phyloP scores from a whole-genome alignment of 2,329 filamentous ascomycete genomes.

The Fusarium sp. region DNA sequence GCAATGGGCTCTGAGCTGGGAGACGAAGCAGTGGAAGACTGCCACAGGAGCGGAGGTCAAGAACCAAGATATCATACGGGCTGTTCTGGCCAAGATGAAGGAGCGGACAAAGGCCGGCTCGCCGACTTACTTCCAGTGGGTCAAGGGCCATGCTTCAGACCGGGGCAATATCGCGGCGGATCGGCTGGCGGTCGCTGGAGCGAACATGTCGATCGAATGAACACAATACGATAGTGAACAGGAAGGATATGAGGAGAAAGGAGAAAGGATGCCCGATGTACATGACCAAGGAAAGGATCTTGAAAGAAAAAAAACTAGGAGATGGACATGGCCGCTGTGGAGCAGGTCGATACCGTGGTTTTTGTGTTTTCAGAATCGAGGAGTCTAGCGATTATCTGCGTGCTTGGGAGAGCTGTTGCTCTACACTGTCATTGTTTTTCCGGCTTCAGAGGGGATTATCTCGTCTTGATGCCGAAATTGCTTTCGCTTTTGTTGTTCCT shows the following conservation, averaged over 20 bases:
- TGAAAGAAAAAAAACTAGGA: not conserved
- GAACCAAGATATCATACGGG: constrained; percentile 88
- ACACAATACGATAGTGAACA: too few species aligned
- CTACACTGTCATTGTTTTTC: not conserved
- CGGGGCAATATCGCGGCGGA: constrained; percentile 88
- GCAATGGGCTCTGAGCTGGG: constrained; percentile 86
- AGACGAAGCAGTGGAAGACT: constrained; percentile 83
- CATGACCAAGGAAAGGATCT: not conserved
- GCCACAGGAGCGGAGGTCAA: constrained; percentile 79
- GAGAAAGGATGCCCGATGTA: constrained; percentile 1
- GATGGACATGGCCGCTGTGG: constrained; percentile 7
- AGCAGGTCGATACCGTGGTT: constrained; percentile 14
- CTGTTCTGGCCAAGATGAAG: constrained; percentile 79
- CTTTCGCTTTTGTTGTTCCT: constrained; percentile 11
- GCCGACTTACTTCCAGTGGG: constrained; percentile 84
- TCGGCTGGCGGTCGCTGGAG: constrained; percentile 74
- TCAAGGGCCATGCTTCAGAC: constrained; percentile 86
- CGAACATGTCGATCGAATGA: constrained; percentile 46
- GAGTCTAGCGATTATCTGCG: constrained; percentile 15
- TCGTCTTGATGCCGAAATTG: constrained; percentile 12
- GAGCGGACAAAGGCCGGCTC: constrained; percentile 74
- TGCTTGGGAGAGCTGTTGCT: not conserved
- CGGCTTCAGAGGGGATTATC: not conserved
- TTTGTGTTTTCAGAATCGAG: constrained; percentile 20
- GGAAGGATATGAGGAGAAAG: not conserved